Conservation (phyloP, 2,329 filamentous ascomycete genomes). For the Phialocephala subalpina region DNA sequence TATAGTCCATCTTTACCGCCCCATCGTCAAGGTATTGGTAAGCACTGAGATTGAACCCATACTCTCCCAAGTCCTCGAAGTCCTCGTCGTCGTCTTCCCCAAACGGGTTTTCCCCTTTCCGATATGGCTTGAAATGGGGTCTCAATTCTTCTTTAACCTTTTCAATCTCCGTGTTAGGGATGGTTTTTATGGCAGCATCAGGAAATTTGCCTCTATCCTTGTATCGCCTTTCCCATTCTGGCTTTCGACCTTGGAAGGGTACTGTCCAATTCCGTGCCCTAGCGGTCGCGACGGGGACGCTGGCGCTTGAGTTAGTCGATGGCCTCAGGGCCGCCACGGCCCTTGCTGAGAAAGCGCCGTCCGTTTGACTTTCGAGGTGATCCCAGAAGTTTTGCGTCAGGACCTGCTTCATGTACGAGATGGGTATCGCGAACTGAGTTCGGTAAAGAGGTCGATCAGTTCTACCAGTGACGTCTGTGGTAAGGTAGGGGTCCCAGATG, state of each 20-base stretch:
- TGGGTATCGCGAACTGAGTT: slow-evolving; percentile 17
- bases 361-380: background rate
- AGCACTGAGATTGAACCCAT: background rate
- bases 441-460: slow-evolving; percentile 12
- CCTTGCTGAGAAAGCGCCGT: background rate
- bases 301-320: background rate
- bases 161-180: background rate
- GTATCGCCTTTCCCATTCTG: background rate
- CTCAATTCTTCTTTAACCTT: slow-evolving; percentile 6
- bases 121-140: background rate
- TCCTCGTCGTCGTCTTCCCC: slow-evolving; percentile 13
- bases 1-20: background rate
- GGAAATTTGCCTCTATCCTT: background rate
- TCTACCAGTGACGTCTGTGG: slow-evolving; percentile 12
- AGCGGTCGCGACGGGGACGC: background rate
- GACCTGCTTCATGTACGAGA: slow-evolving; percentile 14
- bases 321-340: slow-evolving; percentile 7
- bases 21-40: background rate
- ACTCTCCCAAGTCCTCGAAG: background rate
- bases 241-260: no score
- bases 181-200: background rate
- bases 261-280: background rate
- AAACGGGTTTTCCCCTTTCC: background rate
- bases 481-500: slow-evolving; percentile 16
- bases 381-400: slow-evolving; percentile 20